Conservation (phyloP, 768 basidiomycete species). For the Clathrus columnatus region DNA sequence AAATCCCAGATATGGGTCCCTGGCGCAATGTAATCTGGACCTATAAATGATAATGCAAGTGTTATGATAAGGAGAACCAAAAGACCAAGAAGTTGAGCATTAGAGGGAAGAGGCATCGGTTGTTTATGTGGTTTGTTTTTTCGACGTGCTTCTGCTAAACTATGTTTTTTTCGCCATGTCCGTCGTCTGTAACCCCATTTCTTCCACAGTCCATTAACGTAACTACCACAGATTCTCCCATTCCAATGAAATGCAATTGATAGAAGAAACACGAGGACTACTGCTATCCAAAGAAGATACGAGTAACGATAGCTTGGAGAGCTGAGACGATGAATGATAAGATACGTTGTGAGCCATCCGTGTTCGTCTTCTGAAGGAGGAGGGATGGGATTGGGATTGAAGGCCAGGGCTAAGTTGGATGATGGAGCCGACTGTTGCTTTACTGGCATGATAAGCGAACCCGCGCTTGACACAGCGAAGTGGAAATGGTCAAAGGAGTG, state of each 20-base stretch:
- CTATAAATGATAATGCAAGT: constrained; percentile 43
- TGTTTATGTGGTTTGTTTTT: constrained; percentile 30
- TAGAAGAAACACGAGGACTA: constrained; percentile 33
- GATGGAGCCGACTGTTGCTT: no score
- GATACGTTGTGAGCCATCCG: constrained; percentile 49
- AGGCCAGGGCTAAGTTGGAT: background rate
- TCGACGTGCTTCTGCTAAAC: constrained; percentile 26
- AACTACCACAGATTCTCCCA: constrained; percentile 29
- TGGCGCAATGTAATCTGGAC: constrained; percentile 62
- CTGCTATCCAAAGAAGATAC: constrained; percentile 50
- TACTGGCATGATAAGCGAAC: background rate
- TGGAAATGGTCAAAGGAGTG: background rate
- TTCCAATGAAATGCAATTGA: constrained; percentile 37
- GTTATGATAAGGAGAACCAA: constrained; percentile 34
- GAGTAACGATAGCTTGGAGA: constrained; percentile 44
- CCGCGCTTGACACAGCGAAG: background rate
- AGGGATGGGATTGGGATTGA: constrained; percentile 31
- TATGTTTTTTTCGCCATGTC: constrained; percentile 47
- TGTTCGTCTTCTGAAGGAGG: constrained; percentile 36
- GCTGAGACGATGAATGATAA: constrained; percentile 48
- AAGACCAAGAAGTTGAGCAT: constrained; percentile 51
- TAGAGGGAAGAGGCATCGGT: constrained; percentile 46
- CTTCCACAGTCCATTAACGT: constrained; percentile 30
- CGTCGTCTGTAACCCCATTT: constrained; percentile 50
- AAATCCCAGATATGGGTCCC: constrained; percentile 37